A percentile compares a stretch with the other conserved stretches of the same genome.
Conservation (phyloP, 805 yeast genomes). For the Starmerella geochares region DNA sequence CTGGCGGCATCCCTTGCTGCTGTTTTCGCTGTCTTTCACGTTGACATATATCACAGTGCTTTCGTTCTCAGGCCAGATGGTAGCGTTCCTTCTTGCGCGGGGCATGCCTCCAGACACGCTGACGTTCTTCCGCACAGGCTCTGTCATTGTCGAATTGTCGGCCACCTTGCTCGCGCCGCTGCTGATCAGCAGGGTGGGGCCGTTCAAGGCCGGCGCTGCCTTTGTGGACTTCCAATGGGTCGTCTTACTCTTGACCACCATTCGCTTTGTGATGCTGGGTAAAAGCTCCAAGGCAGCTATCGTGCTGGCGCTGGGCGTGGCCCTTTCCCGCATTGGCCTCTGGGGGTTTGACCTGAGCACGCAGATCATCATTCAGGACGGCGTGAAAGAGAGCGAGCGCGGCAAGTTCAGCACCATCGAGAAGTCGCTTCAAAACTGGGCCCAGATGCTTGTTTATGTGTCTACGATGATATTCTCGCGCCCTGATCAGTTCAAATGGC, state of each 20-base stretch:
- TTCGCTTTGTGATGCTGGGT: conserved; percentile 5
- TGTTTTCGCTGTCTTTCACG: conserved; percentile 30
- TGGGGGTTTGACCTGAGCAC: conserved; percentile 37
- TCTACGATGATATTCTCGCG: conserved; percentile 16
- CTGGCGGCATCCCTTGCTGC: conserved; percentile 27
- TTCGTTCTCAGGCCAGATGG: conserved; percentile 34
- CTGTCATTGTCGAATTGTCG: conserved; percentile 32
- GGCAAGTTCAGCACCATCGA: conserved; percentile 31
- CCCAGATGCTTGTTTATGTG: conserved; percentile 14
- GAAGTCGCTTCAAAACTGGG: conserved; percentile 19
- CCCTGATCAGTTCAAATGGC: conserved; percentile 17
- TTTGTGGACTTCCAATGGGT: conserved; percentile 31
- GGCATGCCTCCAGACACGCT: conserved; percentile 30
- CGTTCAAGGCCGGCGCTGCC: conserved; percentile 30
- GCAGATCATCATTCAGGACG: conserved; percentile 32
- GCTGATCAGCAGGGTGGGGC: conserved; percentile 24
- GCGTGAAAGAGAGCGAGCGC: conserved; percentile 30
- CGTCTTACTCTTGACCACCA: conserved; percentile 27
- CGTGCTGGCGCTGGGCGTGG: conserved; percentile 26
- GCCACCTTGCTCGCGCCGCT: conserved; percentile 32
- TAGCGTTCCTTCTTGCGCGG: conserved; percentile 32
- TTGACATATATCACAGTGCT: conserved; percentile 34
- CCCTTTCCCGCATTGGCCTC: conserved; percentile 34
- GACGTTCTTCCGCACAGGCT: conserved; percentile 31
- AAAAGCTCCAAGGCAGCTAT: conserved; percentile 11